phyloP scores from a whole-genome alignment of 2,329 filamentous ascomycete genomes.

The Ceratocystis harringtonii region DNA sequence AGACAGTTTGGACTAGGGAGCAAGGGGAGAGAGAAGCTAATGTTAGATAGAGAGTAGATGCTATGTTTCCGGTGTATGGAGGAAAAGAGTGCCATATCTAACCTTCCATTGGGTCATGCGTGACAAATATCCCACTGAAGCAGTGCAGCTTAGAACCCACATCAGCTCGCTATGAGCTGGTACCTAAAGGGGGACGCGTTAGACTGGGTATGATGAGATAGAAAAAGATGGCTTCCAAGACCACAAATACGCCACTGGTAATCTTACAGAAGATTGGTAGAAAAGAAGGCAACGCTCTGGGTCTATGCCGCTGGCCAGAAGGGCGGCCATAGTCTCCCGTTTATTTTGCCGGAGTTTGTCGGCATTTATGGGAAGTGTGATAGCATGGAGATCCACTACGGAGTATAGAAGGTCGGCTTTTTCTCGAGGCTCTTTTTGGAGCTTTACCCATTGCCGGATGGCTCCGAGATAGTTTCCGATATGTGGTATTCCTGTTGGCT shows the following conservation, averaged over 20 bases:
- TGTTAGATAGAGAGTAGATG: background rate
- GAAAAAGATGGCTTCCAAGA: background rate
- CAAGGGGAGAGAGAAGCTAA: background rate
- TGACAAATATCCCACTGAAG: constrained; percentile 83
- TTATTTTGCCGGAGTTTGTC: constrained; percentile 46
- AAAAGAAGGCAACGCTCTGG: constrained; percentile 67
- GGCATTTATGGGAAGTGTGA: constrained; percentile 61
- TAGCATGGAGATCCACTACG: constrained; percentile 84
- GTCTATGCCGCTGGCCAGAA: constrained; percentile 73
- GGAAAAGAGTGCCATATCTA: constrained; percentile 7
- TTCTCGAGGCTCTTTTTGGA: constrained; percentile 50
- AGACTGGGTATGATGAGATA: background rate
- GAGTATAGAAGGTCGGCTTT: constrained; percentile 60
- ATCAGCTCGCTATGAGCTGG: constrained; percentile 75
- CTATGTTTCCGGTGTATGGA: background rate
- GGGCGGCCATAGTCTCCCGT: constrained; percentile 59
- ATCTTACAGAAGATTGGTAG: constrained; percentile 55
- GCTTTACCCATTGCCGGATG: constrained; percentile 65
- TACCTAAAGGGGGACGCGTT: constrained; percentile 33
- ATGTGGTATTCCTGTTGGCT: constrained; percentile 88
- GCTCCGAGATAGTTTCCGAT: constrained; percentile 92
- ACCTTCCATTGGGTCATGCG: constrained; percentile 99
- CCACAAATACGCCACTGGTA: background rate
- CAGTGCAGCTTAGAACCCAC: constrained; percentile 90
- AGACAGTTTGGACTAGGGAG: constrained; percentile 55